Percentiles rank a stretch among this genome's conserved stretches.
Evolutionary conservation across 2,329 filamentous ascomycete species (phyloP).

Genomic region (Apiospora sp.): DNA sequence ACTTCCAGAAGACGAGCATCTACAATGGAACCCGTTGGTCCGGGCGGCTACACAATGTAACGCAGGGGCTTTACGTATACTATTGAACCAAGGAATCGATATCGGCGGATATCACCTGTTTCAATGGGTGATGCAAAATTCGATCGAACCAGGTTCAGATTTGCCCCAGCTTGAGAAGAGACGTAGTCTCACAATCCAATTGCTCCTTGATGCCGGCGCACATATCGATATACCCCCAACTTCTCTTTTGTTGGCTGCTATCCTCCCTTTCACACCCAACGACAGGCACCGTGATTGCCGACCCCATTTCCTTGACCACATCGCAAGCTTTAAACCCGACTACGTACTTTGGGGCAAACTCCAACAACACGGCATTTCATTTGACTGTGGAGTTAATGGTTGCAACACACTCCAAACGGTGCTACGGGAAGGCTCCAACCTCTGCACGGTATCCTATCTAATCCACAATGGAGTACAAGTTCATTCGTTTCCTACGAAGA

Average conservation of each 20-base stretch:
- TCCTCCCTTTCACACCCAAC: background rate
- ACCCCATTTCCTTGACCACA: background rate
- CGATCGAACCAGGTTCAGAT: background rate
- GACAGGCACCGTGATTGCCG: too few relatives aligned
- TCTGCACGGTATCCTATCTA: background rate
- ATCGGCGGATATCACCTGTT: background rate
- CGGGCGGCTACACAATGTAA: background rate
- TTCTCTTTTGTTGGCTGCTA: background rate
- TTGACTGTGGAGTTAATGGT: background rate
- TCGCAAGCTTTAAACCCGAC: background rate
- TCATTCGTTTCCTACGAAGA: background rate
- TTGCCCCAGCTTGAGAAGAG: background rate
- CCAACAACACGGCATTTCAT: background rate
- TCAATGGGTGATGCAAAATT: background rate
- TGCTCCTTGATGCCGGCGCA: background rate
- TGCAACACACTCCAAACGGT: background rate
- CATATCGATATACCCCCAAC: background rate
- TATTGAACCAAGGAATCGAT: background rate
- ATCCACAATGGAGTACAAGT: background rate
- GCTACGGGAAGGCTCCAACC: background rate
- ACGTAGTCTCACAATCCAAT: background rate
- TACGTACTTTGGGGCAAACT: background rate
- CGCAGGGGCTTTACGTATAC: background rate
- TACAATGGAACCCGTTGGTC: background rate
- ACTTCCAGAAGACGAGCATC: background rate